These are phyloP conservation scores for Adiantum capillusveneris DNA, from an alignment of 75 land plant genomes.

Conservation along the genomic window DNA sequence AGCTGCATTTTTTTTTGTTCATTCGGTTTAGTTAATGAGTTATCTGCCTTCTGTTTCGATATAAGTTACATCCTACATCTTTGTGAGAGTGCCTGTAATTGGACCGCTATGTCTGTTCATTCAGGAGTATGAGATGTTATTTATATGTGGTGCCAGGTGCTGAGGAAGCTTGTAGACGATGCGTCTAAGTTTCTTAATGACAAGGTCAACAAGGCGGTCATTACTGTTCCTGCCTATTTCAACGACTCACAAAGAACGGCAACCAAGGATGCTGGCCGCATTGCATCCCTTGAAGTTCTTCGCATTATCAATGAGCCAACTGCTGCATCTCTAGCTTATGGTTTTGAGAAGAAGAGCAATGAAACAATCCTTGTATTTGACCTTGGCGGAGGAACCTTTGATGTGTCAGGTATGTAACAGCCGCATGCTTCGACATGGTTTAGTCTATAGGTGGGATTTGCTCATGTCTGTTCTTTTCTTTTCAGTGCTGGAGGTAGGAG, in stretches of 20 bases:
- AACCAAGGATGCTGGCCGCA: slow-evolving; percentile 79
- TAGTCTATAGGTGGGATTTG: no score
- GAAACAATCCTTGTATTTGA: no score
- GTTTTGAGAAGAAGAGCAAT: slow-evolving; percentile 77
- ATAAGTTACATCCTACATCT: no score
- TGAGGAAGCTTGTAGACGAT: slow-evolving; percentile 81
- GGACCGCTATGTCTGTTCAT: no score
- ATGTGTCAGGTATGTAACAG: slow-evolving; percentile 62
- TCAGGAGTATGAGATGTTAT: no score
- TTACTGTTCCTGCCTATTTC: no score
- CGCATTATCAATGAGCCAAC: slow-evolving; percentile 82
- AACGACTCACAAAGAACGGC: slow-evolving; percentile 86
- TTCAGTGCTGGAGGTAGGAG: slow-evolving; percentile 90
- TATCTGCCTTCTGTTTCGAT: no score
- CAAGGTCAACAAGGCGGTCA: slow-evolving; percentile 72
- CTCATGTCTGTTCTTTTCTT: no score
- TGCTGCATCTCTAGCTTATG: slow-evolving; percentile 80
- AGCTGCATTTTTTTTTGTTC: no score
- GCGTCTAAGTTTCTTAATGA: slow-evolving; percentile 75
- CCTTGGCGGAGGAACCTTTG: slow-evolving; percentile 90
- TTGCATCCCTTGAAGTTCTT: slow-evolving; percentile 79
- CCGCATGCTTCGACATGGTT: background rate
- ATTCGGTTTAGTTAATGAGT: no score
- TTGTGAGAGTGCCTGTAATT: no score
- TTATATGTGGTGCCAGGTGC: no score